phyloP scores from a whole-genome alignment of 139 green algal species.

The Tetradesmus lagerheimii region DNA sequence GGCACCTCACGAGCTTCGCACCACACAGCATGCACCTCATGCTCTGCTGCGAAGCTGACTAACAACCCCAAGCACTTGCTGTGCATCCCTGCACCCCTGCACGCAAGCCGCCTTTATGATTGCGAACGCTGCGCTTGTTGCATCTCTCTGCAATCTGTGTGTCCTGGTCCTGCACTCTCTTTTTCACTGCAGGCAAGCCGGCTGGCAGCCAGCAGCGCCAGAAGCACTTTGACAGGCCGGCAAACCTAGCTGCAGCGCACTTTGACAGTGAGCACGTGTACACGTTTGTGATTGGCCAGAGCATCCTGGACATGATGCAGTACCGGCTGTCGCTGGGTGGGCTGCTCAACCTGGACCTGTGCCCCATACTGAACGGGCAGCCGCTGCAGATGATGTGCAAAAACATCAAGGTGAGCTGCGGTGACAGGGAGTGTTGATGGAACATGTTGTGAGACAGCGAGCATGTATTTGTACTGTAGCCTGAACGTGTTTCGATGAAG shows the following conservation, averaged over 20 bases:
- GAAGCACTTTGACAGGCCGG: conserved; percentile 28
- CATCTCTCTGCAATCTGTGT: no score
- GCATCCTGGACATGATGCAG: conserved; percentile 28
- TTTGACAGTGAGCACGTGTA: conserved; percentile 22
- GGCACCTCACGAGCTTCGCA: no score
- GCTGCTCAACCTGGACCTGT: conserved; percentile 33
- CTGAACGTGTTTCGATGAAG: no score
- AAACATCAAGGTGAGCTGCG: conserved; percentile 17
- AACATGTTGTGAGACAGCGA: no score
- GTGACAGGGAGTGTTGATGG: no score
- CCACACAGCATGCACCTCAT: no score
- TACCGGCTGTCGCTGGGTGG: conserved; percentile 38
- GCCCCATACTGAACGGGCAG: conserved; percentile 26
- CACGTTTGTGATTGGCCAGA: conserved; percentile 43
- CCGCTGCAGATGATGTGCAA: conserved; percentile 47
- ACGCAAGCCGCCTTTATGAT: no score
- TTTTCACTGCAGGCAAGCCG: background rate
- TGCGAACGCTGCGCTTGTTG: no score
- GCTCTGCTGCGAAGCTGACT: no score
- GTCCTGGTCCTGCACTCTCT: no score
- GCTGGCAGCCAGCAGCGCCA: background rate
- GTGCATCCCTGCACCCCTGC: no score
- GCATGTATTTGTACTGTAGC: background rate
- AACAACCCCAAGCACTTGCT: no score
- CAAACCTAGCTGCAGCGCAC: background rate